Percentiles rank a stretch among this genome's conserved stretches.
These are phyloP conservation scores for Angophora floribunda DNA, from an alignment of 345 rosid species.

Conservation along the genomic window DNA sequence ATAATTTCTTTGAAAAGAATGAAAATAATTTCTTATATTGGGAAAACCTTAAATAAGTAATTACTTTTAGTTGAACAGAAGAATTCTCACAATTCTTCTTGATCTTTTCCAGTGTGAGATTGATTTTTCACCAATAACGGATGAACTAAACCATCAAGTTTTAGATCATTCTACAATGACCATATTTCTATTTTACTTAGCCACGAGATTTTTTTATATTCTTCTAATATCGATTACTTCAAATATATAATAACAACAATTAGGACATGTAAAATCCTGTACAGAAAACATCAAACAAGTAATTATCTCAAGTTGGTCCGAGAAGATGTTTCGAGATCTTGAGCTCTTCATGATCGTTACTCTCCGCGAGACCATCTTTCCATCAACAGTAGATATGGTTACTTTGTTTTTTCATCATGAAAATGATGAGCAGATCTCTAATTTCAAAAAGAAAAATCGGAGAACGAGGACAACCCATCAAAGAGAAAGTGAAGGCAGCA, in stretches of 20 bases:
- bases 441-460: background rate
- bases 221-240: background rate
- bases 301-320: background rate
- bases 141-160: background rate
- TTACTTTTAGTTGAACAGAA: background rate
- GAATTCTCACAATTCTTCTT: background rate
- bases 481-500: background rate
- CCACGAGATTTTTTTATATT: background rate
- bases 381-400: background rate
- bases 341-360: background rate
- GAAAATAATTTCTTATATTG: background rate
- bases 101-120: background rate
- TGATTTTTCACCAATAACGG: background rate
- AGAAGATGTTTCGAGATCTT: background rate
- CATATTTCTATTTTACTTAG: background rate
- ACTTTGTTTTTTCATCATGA: background rate
- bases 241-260: background rate
- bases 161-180: background rate
- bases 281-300: background rate
- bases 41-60: background rate
- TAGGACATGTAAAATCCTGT: background rate
- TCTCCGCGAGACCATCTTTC: background rate
- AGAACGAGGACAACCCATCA: background rate
- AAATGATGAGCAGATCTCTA: background rate
- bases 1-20: background rate